Conservation (phyloP, 208 protist genomes). For the Wallacemonas collosoma region DNA sequence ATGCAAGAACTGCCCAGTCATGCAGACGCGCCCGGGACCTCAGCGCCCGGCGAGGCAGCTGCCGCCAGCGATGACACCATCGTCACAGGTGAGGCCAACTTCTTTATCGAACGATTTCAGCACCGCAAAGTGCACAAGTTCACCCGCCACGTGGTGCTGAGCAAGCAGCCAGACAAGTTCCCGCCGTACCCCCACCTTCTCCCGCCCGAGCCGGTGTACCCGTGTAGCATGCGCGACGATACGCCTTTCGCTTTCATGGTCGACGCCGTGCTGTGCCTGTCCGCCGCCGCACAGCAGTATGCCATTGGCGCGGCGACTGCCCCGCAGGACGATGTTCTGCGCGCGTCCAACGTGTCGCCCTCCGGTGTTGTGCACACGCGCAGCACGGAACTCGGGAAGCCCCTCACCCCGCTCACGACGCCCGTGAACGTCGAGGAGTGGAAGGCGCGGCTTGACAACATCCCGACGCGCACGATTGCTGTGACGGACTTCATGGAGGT, state of each 20-base stretch:
- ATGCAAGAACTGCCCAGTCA: too few species aligned
- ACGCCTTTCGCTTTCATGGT: slow-evolving; percentile 61
- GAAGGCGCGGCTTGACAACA: slow-evolving; percentile 28
- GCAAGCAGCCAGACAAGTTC: slow-evolving; percentile 41
- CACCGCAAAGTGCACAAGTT: slow-evolving; percentile 65
- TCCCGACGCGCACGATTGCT: slow-evolving; percentile 55
- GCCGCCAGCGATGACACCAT: slow-evolving; percentile 24
- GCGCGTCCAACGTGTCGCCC: not conserved
- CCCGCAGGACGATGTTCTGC: not conserved
- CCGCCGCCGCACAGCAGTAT: slow-evolving; percentile 23
- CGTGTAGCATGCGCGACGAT: slow-evolving; percentile 49
- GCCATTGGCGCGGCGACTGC: slow-evolving; percentile 1
- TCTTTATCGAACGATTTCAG: slow-evolving; percentile 67
- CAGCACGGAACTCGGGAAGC: slow-evolving; percentile 1
- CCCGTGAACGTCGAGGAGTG: slow-evolving; percentile 41
- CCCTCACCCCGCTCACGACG: slow-evolving; percentile 17
- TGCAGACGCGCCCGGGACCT: not conserved
- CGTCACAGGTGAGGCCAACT: slow-evolving; percentile 37
- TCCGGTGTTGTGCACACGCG: slow-evolving; percentile 14
- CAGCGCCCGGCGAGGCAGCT: not conserved
- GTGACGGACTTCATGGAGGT: slow-evolving; percentile 79
- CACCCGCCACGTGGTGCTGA: slow-evolving; percentile 54
- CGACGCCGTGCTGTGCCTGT: slow-evolving; percentile 73
- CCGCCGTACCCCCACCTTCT: slow-evolving; percentile 76
- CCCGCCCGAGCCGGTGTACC: slow-evolving; percentile 81